Evolutionary conservation across 2,329 filamentous ascomycete genomes (phyloP).

Genomic region (Gaeumannomyces sp.): DNA sequence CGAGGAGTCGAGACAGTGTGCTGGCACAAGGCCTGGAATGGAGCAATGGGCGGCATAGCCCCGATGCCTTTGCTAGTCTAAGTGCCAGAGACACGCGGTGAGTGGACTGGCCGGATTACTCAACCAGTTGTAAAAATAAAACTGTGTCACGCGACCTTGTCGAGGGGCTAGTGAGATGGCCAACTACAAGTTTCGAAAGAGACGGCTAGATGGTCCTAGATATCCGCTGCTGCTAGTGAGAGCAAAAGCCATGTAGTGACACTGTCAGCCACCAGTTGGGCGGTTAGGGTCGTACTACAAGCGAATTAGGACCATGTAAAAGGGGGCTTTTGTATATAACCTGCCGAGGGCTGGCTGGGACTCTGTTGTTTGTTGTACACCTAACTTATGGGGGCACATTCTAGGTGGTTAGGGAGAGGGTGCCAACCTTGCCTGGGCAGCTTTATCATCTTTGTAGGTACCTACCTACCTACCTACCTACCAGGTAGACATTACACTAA

Average conservation of each 20-base stretch:
- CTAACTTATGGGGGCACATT: neutral
- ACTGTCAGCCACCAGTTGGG: too few relatives aligned
- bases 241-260: too few relatives aligned
- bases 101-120: neutral
- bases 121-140: neutral
- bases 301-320: constrained; percentile 1
- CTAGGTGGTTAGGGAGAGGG: neutral
- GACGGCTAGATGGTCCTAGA: neutral
- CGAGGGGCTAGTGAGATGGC: neutral
- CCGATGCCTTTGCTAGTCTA: constrained; percentile 72
- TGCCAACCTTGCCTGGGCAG: neutral
- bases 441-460: neutral
- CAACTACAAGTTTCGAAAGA: neutral
- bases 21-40: constrained; percentile 59
- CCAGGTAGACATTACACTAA: neutral
- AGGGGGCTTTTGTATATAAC: constrained; percentile 3
- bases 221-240: neutral
- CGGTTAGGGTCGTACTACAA: neutral
- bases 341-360: neutral
- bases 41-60: constrained; percentile 67
- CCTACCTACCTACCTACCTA: too few relatives aligned
- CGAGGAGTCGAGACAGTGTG: constrained; percentile 66
- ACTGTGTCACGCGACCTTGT: neutral
- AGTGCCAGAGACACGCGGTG: constrained; percentile 44
- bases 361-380: neutral